A percentile compares a stretch with the other conserved stretches of the same genome.
phyloP scores from a whole-genome alignment of 176 grass and related monocot genomes.

The Rhynchospora breviuscula region DNA sequence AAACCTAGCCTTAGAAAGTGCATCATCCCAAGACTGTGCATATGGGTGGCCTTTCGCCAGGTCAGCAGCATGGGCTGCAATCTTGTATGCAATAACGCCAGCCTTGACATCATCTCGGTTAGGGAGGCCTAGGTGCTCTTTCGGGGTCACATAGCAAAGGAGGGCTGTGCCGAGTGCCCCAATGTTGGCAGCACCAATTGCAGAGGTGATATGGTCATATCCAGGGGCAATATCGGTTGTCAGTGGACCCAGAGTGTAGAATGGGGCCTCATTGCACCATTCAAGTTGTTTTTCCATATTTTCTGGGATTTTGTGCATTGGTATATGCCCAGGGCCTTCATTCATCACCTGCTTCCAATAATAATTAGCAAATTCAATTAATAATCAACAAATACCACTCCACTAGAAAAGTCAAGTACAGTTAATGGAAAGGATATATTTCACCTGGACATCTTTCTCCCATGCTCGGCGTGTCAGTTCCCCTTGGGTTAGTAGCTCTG shows the following conservation, averaged over 20 bases:
- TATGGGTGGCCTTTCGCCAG: constrained; percentile 87
- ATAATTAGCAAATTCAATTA: constrained; percentile 7
- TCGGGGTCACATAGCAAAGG: constrained; percentile 97
- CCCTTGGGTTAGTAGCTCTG: constrained; percentile 87
- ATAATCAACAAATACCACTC: neutral
- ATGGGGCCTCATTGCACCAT: constrained; percentile 97
- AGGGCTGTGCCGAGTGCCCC: constrained; percentile 90
- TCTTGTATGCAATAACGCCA: constrained; percentile 96
- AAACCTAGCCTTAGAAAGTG: constrained; percentile 91
- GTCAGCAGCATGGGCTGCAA: constrained; percentile 94
- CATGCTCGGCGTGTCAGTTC: constrained; percentile 92
- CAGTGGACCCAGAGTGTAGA: constrained; percentile 90
- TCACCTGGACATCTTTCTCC: constrained; percentile 99
- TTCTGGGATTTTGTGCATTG: constrained; percentile 97
- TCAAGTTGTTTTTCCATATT: constrained; percentile 97
- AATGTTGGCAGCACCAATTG: constrained; percentile 96
- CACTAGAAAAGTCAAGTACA: constrained; percentile 6
- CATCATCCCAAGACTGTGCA: constrained; percentile 92
- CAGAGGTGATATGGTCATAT: constrained; percentile 99
- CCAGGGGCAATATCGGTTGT: constrained; percentile 98
- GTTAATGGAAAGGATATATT: constrained; percentile 7
- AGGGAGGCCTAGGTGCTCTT: constrained; percentile 96
- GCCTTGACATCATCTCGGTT: constrained; percentile 94
- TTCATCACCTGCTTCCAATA: constrained; percentile 72
- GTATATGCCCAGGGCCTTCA: constrained; percentile 92